Percentiles rank a stretch among this genome's conserved stretches.
Evolutionary conservation across 179 eudicot species (phyloP).

Genomic region (Amaranthus tricolor): DNA sequence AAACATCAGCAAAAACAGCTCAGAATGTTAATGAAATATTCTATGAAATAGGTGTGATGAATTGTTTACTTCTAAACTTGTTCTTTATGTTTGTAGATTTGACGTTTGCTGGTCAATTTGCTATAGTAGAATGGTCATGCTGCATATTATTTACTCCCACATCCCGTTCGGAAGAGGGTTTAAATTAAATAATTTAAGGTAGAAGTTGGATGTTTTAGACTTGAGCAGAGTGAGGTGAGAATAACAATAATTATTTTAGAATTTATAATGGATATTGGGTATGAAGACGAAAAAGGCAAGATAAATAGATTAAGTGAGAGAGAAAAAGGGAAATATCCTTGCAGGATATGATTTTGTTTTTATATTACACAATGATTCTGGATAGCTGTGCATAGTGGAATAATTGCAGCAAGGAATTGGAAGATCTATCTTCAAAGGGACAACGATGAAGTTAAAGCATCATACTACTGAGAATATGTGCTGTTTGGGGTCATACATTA

Average conservation of each 20-base stretch:
- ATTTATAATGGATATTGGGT: neutral
- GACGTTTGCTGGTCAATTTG: neutral
- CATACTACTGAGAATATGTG: neutral
- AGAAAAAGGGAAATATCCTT: neutral
- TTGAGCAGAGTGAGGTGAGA: too few species aligned
- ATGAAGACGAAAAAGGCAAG: too few species aligned
- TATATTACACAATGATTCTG: neutral
- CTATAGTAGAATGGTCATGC: neutral
- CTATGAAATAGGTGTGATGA: neutral
- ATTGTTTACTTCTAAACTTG: neutral
- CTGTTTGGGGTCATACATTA: conserved; percentile 8
- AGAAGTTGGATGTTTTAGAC: too few species aligned
- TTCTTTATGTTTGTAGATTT: neutral
- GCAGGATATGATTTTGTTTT: conserved; percentile 4
- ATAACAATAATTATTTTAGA: too few species aligned
- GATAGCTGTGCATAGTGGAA: conserved; percentile 1
- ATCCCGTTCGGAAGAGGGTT: too few species aligned
- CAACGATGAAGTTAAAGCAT: too few species aligned
- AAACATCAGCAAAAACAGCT: conserved; percentile 1
- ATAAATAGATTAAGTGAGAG: too few species aligned
- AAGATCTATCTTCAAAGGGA: too few species aligned
- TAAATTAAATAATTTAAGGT: too few species aligned
- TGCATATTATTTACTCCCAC: neutral
- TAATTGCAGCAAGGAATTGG: neutral
- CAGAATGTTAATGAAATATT: conserved; percentile 1